These are phyloP conservation scores for Phytophthora melonis DNA, from an alignment of 352 stramenopile species.

Conservation along the genomic window DNA sequence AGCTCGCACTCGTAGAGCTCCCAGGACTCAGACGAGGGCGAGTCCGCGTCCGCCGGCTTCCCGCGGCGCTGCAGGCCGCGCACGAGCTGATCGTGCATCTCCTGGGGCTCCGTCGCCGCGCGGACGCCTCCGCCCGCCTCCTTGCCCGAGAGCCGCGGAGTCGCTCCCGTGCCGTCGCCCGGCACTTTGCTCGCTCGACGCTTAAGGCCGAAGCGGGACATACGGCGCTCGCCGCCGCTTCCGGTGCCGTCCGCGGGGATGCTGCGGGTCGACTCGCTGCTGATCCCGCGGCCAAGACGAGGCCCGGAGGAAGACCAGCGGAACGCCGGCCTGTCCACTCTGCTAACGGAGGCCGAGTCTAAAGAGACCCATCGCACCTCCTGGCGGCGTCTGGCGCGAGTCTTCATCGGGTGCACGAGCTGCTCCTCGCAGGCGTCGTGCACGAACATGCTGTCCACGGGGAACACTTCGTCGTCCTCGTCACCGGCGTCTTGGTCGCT, in stretches of 20 bases:
- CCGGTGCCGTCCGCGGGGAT: not conserved
- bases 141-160: not conserved
- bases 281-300: not conserved
- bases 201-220: slow-evolving; percentile 26
- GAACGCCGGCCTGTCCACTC: slow-evolving; percentile 2
- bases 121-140: not conserved
- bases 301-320: not conserved
- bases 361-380: slow-evolving; percentile 51
- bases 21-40: slow-evolving; percentile 24
- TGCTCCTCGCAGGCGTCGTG: slow-evolving; percentile 46
- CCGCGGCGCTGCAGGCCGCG: slow-evolving; percentile 23
- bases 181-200: slow-evolving; percentile 9
- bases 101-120: not conserved
- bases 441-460: slow-evolving; percentile 33
- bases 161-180: not conserved
- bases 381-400: slow-evolving; percentile 24
- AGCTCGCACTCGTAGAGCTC: slow-evolving; percentile 54
- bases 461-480: slow-evolving; percentile 28
- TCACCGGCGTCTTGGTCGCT: slow-evolving; percentile 4
- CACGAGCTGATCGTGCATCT: slow-evolving; percentile 20
- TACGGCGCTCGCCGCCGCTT: not conserved
- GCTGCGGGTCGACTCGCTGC: not conserved
- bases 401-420: slow-evolving; percentile 49
- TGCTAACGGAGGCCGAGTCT: slow-evolving; percentile 33
- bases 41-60: not conserved